Evolutionary conservation across 139 green algal species (phyloP).

Genomic region (Chlorella vulgaris): DNA sequence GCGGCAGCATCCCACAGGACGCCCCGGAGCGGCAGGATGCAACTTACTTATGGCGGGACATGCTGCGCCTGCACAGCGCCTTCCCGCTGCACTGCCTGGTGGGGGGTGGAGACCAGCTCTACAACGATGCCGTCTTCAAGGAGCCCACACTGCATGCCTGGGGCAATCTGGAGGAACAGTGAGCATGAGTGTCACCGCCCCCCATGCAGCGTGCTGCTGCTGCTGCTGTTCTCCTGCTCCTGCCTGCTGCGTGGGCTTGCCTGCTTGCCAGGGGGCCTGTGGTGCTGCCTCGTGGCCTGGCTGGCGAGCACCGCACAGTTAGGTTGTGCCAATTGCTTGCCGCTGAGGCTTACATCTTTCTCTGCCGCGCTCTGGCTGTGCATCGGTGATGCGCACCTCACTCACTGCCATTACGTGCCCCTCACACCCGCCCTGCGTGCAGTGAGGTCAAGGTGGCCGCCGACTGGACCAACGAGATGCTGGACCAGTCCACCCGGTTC

Average conservation of each 20-base stretch:
- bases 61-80: conserved; percentile 24
- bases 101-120: conserved; percentile 50
- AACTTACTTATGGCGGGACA: conserved; percentile 52
- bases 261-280: too few species aligned
- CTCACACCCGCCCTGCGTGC: too few species aligned
- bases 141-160: conserved; percentile 10
- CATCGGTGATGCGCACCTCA: too few species aligned
- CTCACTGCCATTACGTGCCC: too few species aligned
- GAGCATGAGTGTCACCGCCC: neutral
- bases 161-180: neutral
- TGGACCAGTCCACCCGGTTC: conserved; percentile 19
- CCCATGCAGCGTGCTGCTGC: neutral
- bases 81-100: neutral
- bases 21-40: conserved; percentile 24
- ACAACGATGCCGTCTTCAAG: conserved; percentile 50
- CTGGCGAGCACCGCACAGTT: too few species aligned
- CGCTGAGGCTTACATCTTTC: too few species aligned
- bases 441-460: conserved; percentile 27
- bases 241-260: neutral
- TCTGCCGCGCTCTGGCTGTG: too few species aligned
- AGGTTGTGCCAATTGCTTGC: too few species aligned
- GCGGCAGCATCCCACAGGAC: neutral
- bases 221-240: neutral
- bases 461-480: conserved; percentile 28
- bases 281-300: too few species aligned